Conservation (phyloP, 2,329 filamentous ascomycete species). For the Rhytidhysteron rufulum region DNA sequence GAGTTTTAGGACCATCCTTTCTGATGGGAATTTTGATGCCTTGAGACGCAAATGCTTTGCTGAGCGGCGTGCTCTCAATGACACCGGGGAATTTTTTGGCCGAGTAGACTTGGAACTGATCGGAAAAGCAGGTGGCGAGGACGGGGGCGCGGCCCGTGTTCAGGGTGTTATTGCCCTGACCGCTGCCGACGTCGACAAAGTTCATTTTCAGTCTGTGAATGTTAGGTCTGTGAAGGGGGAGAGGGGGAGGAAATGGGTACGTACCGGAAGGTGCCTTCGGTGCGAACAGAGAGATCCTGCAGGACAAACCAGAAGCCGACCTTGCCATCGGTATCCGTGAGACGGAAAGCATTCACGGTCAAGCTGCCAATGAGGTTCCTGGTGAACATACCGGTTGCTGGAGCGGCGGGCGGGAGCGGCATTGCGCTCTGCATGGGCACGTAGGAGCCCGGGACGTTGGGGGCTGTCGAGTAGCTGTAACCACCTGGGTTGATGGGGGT, state of each 20-base stretch:
- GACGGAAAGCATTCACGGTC: slow-evolving; percentile 79
- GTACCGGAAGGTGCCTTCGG: slow-evolving; percentile 86
- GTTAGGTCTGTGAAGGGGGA: slow-evolving; percentile 1
- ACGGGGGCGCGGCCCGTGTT: slow-evolving; percentile 77
- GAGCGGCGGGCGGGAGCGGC: slow-evolving; percentile 34
- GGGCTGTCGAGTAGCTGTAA: slow-evolving; percentile 1
- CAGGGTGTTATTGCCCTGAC: slow-evolving; percentile 47
- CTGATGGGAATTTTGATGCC: slow-evolving; percentile 96
- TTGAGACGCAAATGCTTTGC: slow-evolving; percentile 88
- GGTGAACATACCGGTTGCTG: slow-evolving; percentile 81
- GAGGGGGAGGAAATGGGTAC: slow-evolving; percentile 15
- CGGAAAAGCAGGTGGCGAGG: slow-evolving; percentile 79
- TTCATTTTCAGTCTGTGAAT: slow-evolving; percentile 59
- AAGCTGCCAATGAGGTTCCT: slow-evolving; percentile 91
- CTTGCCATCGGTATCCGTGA: slow-evolving; percentile 74
- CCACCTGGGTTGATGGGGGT: slow-evolving; percentile 12
- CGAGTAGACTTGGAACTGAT: slow-evolving; percentile 88
- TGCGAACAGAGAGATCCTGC: slow-evolving; percentile 90
- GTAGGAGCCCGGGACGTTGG: slow-evolving; percentile 6
- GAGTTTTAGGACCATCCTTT: slow-evolving; percentile 66
- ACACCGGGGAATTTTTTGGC: slow-evolving; percentile 99
- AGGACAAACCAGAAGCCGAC: slow-evolving; percentile 95
- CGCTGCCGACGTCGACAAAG: slow-evolving; percentile 78
- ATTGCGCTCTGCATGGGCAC: slow-evolving; percentile 7
- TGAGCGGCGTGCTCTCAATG: slow-evolving; percentile 85